Evolutionary conservation across 306 rosid species (phyloP).

Genomic region (Sechiopsis laciniata): DNA sequence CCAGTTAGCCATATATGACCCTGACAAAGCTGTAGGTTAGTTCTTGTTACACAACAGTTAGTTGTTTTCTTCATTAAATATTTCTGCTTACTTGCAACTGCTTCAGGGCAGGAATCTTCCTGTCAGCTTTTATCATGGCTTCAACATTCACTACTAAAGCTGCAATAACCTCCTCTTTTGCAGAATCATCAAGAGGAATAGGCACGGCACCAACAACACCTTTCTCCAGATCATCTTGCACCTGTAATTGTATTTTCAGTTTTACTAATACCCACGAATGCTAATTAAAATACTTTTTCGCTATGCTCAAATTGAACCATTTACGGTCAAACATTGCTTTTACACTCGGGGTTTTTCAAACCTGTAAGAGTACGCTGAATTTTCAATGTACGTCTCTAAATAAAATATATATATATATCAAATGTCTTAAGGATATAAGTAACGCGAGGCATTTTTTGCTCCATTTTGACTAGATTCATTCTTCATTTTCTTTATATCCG

Average conservation of each 20-base stretch:
- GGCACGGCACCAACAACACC: constrained; percentile 70
- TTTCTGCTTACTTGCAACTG: constrained; percentile 68
- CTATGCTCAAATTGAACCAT: not conserved
- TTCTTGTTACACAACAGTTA: not conserved
- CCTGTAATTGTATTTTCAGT: constrained; percentile 34
- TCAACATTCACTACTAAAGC: constrained; percentile 76
- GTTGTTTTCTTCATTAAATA: not conserved
- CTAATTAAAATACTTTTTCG: not conserved
- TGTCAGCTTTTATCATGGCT: constrained; percentile 92
- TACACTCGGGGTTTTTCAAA: not conserved
- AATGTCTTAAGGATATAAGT: not conserved
- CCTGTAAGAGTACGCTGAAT: not conserved
- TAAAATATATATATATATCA: not conserved
- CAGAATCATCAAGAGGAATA: constrained; percentile 64
- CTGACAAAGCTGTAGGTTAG: constrained; percentile 42
- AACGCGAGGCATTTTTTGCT: not conserved
- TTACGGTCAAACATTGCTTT: not conserved
- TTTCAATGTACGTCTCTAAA: not conserved
- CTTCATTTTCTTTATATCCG: not conserved
- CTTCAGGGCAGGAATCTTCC: constrained; percentile 83
- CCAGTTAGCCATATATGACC: constrained; percentile 97
- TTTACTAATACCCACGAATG: not conserved
- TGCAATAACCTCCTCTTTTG: constrained; percentile 71
- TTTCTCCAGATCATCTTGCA: constrained; percentile 73
- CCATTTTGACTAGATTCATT: not conserved